Conservation (phyloP, 352 stramenopile species). For the Globisporangium uncinulatum region DNA sequence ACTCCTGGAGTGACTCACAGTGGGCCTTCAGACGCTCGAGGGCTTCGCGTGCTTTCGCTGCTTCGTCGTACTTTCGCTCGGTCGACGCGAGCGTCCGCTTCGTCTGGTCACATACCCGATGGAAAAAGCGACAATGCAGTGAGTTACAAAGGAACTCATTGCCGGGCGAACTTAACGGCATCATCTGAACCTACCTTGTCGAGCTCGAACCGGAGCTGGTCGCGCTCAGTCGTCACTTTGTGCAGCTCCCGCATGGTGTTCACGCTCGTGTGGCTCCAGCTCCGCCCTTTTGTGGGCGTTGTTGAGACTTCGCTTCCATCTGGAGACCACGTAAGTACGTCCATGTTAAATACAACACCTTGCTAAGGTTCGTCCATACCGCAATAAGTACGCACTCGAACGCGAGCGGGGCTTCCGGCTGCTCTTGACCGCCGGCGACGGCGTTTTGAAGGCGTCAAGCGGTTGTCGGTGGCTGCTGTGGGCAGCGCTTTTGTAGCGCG, state of each 20-base stretch:
- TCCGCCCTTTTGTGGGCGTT: constrained; percentile 11
- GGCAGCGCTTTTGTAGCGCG: no score
- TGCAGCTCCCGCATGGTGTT: constrained; percentile 51
- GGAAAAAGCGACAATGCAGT: not conserved
- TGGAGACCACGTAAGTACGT: constrained; percentile 1
- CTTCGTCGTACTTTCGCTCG: constrained; percentile 49
- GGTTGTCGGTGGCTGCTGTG: no score
- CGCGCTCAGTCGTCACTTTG: constrained; percentile 56
- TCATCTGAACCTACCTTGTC: constrained; percentile 29
- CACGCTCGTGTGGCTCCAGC: constrained; percentile 15
- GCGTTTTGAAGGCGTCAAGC: no score
- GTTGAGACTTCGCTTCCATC: constrained; percentile 19
- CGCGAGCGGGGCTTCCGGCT: constrained; percentile 5
- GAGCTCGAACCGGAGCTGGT: constrained; percentile 74
- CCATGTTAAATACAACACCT: no score
- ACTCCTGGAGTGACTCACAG: constrained; percentile 73
- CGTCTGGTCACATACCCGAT: constrained; percentile 15
- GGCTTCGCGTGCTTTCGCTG: constrained; percentile 37
- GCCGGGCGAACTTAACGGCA: not conserved
- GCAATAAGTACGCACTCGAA: constrained; percentile 8
- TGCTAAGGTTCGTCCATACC: no score
- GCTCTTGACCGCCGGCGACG: not conserved
- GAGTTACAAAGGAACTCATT: not conserved
- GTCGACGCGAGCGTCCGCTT: constrained; percentile 31
- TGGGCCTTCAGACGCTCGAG: constrained; percentile 71